These are phyloP conservation scores for Petrea volubilis DNA, from an alignment of 257 asterid genomes.

Conservation along the genomic window DNA sequence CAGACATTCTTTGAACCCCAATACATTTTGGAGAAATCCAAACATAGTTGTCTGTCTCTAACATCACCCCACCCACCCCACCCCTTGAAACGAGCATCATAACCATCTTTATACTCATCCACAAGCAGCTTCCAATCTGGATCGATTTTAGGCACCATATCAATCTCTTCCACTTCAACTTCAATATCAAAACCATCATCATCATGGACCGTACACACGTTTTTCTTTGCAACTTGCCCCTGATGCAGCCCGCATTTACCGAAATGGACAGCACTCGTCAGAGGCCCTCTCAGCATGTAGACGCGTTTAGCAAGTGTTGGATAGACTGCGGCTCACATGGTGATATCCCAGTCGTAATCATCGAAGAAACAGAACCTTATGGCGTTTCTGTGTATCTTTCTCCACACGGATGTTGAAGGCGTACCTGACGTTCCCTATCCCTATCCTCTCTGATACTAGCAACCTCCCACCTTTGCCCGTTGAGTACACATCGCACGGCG, in stretches of 20 bases:
- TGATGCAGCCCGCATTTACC: slow-evolving; percentile 97
- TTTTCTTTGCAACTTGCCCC: slow-evolving; percentile 58
- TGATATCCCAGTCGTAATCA: slow-evolving; percentile 98
- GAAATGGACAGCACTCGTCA: slow-evolving; percentile 86
- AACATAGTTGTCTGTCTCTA: slow-evolving; percentile 74
- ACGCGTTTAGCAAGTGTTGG: slow-evolving; percentile 90
- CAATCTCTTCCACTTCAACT: slow-evolving; percentile 52
- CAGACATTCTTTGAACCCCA: slow-evolving; percentile 6
- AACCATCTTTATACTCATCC: slow-evolving; percentile 60
- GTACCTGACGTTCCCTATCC: slow-evolving; percentile 98
- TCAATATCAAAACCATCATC: slow-evolving; percentile 50
- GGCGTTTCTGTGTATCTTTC: slow-evolving; percentile 73
- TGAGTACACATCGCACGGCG: slow-evolving; percentile 84
- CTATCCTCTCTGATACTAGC: slow-evolving; percentile 90
- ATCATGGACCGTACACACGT: slow-evolving; percentile 76
- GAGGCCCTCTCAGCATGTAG: slow-evolving; percentile 75
- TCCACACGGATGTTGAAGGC: slow-evolving; percentile 88
- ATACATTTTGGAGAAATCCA: slow-evolving; percentile 72
- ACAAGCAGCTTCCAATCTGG: slow-evolving; percentile 68
- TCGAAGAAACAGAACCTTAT: slow-evolving; percentile 76
- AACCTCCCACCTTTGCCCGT: slow-evolving; percentile 74
- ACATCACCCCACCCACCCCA: slow-evolving; percentile 99
- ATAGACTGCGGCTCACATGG: slow-evolving; percentile 95
- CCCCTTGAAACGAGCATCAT: slow-evolving; percentile 84
- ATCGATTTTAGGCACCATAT: slow-evolving; percentile 54